Conservation (phyloP, 192 early-diverging fungal genomes). For the Dissophora globulifera region DNA sequence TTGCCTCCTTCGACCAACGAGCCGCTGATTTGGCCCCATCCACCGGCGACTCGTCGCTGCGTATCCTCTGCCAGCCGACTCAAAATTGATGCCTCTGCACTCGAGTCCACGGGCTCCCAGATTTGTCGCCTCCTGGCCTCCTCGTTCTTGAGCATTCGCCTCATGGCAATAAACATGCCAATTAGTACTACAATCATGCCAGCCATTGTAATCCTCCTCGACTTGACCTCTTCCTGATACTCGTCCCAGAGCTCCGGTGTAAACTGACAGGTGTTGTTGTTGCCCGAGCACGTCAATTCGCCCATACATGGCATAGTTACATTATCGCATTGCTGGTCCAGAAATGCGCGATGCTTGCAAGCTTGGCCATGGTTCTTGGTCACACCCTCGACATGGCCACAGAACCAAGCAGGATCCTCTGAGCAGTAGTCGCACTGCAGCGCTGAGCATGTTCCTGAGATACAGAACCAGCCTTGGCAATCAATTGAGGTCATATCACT, state of each 20-base stretch:
- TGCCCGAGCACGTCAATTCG: conserved; percentile 7
- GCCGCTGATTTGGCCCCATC: conserved; percentile 49
- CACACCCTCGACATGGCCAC: conserved; percentile 40
- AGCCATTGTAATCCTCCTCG: conserved; percentile 40
- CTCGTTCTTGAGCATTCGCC: conserved; percentile 52
- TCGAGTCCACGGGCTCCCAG: conserved; percentile 52
- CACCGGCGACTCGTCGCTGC: conserved; percentile 41
- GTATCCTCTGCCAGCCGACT: conserved; percentile 47
- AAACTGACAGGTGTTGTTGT: conserved; percentile 40
- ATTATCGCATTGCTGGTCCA: conserved; percentile 27
- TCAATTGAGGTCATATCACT: conserved; percentile 20
- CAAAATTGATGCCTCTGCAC: conserved; percentile 45
- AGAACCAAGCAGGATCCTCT: conserved; percentile 39
- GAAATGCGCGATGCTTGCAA: conserved; percentile 25
- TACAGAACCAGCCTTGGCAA: conserved; percentile 54
- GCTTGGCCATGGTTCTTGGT: conserved; percentile 26
- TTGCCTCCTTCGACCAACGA: conserved; percentile 48
- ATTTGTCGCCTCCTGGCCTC: conserved; percentile 45
- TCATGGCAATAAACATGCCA: conserved; percentile 48
- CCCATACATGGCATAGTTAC: conserved; percentile 41
- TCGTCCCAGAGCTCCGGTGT: conserved; percentile 28
- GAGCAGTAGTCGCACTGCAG: conserved; percentile 23
- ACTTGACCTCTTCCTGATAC: conserved; percentile 38
- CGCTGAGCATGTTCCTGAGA: conserved; percentile 13
- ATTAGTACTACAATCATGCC: conserved; percentile 47